Percentiles rank a stretch among this genome's conserved stretches.
These are phyloP conservation scores for Candida caryicola DNA, from an alignment of 805 yeast species.

Conservation along the genomic window DNA sequence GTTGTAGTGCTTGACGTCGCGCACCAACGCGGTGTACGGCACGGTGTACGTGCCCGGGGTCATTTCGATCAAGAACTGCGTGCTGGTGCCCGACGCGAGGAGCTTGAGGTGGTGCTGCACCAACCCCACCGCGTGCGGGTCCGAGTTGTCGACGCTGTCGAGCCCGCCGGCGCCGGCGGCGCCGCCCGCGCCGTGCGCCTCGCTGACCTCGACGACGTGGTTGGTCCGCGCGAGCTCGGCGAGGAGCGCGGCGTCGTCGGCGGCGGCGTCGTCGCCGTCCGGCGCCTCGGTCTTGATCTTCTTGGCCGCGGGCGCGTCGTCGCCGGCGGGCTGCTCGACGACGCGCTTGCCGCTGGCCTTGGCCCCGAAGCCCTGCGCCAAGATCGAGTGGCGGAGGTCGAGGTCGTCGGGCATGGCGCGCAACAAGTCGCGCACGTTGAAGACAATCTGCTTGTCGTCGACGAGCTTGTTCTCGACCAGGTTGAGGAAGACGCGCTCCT, in stretches of 20 bases:
- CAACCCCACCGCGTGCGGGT: slow-evolving; percentile 28
- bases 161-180: slow-evolving; percentile 2
- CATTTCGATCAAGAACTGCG: slow-evolving; percentile 61
- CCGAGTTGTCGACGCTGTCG: slow-evolving; percentile 18
- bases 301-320: slow-evolving; percentile 19
- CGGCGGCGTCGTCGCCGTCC: slow-evolving; percentile 1
- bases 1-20: slow-evolving; percentile 45
- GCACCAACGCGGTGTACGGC: slow-evolving; percentile 55
- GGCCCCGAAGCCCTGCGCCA: slow-evolving; percentile 34
- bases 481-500: slow-evolving; percentile 22
- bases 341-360: slow-evolving; percentile 10
- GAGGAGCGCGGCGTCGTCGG: too few species aligned
- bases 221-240: slow-evolving; percentile 1
- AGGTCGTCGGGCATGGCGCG: slow-evolving; percentile 39
- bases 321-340: slow-evolving; percentile 9
- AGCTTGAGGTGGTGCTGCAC: slow-evolving; percentile 69
- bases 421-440: slow-evolving; percentile 31
- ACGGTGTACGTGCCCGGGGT: slow-evolving; percentile 56
- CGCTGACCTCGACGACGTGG: background rate
- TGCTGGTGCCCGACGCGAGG: slow-evolving; percentile 46
- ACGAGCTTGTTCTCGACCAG: slow-evolving; percentile 32
- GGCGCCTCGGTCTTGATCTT: slow-evolving; percentile 39
- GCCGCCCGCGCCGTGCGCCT: background rate
- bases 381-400: slow-evolving; percentile 46
- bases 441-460: slow-evolving; percentile 36